phyloP scores from a whole-genome alignment of 331 rosid genomes.

The Quercus lobata region DNA sequence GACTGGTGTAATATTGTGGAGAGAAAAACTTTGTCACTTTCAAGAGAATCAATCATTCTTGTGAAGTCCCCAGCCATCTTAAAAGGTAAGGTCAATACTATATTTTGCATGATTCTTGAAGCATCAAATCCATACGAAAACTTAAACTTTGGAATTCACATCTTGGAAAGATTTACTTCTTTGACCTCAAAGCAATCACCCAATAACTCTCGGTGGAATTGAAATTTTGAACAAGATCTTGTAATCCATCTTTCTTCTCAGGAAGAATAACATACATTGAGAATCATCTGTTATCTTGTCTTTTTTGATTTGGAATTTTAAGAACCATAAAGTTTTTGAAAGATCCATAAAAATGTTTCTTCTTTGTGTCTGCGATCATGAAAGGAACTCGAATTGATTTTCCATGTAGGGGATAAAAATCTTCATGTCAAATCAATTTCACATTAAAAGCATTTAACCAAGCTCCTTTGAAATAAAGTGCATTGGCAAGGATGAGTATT shows the following conservation, averaged over 20 bases:
- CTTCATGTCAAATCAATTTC: neutral
- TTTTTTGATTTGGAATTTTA: conserved; percentile 4
- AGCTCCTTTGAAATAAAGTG: conserved; percentile 24
- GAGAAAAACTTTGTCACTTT: neutral
- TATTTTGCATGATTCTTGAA: neutral
- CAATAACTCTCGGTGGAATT: neutral
- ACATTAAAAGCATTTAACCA: neutral
- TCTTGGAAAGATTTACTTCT: conserved; percentile 3
- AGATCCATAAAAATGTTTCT: neutral
- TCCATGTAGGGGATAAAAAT: conserved; percentile 10
- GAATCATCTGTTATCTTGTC: neutral
- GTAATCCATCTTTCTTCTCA: neutral
- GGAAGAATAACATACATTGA: neutral
- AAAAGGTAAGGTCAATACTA: conserved; percentile 16
- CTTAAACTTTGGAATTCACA: conserved; percentile 24
- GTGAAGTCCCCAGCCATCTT: neutral
- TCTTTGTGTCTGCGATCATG: neutral
- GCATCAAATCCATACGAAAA: conserved; percentile 22
- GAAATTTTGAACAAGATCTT: conserved; percentile 6
- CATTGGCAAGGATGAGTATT: conserved; percentile 13
- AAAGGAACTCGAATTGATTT: neutral
- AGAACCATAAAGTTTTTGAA: conserved; percentile 6
- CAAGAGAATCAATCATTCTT: neutral
- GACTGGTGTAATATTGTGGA: conserved; percentile 16
- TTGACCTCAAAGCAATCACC: neutral